Evolutionary conservation across 2,329 filamentous ascomycete genomes (phyloP).

Genomic region (Fusarium setosum): DNA sequence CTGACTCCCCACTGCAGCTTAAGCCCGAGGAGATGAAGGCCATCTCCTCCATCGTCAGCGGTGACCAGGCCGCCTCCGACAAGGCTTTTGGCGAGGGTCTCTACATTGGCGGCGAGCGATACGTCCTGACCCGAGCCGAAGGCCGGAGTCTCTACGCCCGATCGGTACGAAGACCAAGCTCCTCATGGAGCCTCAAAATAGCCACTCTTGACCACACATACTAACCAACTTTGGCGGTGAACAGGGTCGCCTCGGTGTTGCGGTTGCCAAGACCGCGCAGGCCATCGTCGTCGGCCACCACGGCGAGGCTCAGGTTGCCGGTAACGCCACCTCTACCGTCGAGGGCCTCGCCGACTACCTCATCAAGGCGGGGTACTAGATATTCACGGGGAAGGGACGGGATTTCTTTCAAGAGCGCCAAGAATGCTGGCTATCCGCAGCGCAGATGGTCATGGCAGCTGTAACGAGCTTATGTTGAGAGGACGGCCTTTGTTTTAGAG

Average conservation of each 20-base stretch:
- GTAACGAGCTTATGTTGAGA: constrained; percentile 38
- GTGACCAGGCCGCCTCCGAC: constrained; percentile 63
- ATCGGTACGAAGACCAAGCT: constrained; percentile 68
- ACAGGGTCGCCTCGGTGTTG: constrained; percentile 81
- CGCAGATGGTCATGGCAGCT: constrained; percentile 32
- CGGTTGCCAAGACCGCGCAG: constrained; percentile 87
- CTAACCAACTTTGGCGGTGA: constrained; percentile 2
- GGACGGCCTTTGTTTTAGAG: constrained; percentile 40
- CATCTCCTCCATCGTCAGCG: constrained; percentile 64
- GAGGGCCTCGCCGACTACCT: constrained; percentile 91
- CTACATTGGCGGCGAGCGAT: constrained; percentile 81
- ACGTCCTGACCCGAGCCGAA: constrained; percentile 80
- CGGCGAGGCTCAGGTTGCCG: constrained; percentile 77
- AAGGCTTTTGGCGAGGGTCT: constrained; percentile 79
- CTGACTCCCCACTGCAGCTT: constrained; percentile 42
- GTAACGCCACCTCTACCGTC: constrained; percentile 81
- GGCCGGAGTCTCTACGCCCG: constrained; percentile 86
- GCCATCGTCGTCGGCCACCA: constrained; percentile 92
- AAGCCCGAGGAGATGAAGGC: constrained; percentile 68
- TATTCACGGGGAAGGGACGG: constrained; percentile 10
- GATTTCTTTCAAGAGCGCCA: constrained; percentile 19
- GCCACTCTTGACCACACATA: not conserved
- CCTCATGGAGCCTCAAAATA: not conserved
- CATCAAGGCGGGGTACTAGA: constrained; percentile 80
- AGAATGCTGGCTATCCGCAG: constrained; percentile 28